Evolutionary conservation across 176 grass and related monocot genomes (phyloP), one percentile per base, ranked within the genome.

Genomic region (Aegilops longissima): DNA sequence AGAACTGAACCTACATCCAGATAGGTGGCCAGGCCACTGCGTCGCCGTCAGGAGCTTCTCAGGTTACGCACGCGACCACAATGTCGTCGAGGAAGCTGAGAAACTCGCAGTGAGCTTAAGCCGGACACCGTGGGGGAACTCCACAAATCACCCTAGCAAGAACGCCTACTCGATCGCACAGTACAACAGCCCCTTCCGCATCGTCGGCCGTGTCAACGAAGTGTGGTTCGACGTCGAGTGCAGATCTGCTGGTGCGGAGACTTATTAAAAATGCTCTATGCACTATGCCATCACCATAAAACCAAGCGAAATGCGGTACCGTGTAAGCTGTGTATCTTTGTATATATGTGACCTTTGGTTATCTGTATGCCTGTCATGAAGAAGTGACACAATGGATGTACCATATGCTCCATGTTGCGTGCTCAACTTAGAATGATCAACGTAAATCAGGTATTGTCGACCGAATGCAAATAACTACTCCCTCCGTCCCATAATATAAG

Each of bases 121-220:
- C 30, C 86, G 13, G 20, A 89, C 89, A 11, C 84, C 89, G 2
- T 98, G 95, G 95, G 87, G 73, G 12, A 92, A 95, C 21, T 86
- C 91, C 5, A 93, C 91, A 16, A 67, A 88, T 54, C 87, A 85
- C 75, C 38, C 84, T 39, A 80, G 89, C 61, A 75, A 86, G 14
- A 86, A 80, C 12, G 89, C 93, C 0, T 98, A 98, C 85, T 98
- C 95, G 3, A 93, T 98, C 64, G 93, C 95, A 21, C 93, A 98
- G 83, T 98, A 95, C 64, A 87, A 85, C 81, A 91, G 63, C 0
- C 95, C 91, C 4, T 92, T 98, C 64, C 93, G 42, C 83, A 51
- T 98, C 73, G 78, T 93, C 38, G 77, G 91, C 31, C 93, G 95
- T 70, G 59, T 87, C 35, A 98, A 98, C 79, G 95, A 98, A 78